Percentiles rank a stretch among this genome's conserved stretches.
Conservation (phyloP, 129 eudicot genomes). For the Sambucus nigra region DNA sequence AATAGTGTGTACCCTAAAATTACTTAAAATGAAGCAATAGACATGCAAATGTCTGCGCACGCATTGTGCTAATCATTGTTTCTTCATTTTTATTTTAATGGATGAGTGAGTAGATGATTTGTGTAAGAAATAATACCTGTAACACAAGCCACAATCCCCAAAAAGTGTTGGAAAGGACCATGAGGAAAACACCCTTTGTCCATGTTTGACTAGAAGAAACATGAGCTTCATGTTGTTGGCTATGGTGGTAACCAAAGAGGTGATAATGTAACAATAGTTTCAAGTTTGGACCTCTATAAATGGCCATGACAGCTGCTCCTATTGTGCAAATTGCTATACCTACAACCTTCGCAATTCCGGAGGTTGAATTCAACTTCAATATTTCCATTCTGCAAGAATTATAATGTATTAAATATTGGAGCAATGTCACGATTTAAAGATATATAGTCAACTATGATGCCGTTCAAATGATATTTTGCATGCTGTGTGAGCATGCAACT, state of each 20-base stretch:
- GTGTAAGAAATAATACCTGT: constrained; percentile 31
- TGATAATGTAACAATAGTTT: constrained; percentile 42
- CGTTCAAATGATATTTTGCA: too few relatives aligned
- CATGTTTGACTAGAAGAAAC: constrained; percentile 29
- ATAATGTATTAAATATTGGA: too few relatives aligned
- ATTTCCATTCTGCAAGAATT: constrained; percentile 38
- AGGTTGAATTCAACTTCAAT: constrained; percentile 30
- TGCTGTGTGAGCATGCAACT: too few relatives aligned
- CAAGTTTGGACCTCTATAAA: constrained; percentile 53
- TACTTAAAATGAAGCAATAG: too few relatives aligned
- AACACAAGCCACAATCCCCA: constrained; percentile 68
- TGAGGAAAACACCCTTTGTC: constrained; percentile 56
- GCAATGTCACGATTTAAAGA: too few relatives aligned
- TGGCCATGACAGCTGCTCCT: constrained; percentile 56
- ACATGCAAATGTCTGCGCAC: too few relatives aligned
- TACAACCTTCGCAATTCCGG: constrained; percentile 41
- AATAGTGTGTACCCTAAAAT: too few relatives aligned
- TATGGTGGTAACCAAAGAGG: constrained; percentile 21
- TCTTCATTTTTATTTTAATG: too few relatives aligned
- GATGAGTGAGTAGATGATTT: too few relatives aligned
- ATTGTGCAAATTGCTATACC: constrained; percentile 50
- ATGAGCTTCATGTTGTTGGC: constrained; percentile 4
- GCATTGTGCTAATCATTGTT: too few relatives aligned
- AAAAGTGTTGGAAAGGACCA: constrained; percentile 35
- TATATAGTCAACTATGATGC: too few relatives aligned